Evolutionary conservation across 257 asterid species (phyloP), one percentile per base, ranked within the genome.

Genomic region (Echites panduratus): DNA sequence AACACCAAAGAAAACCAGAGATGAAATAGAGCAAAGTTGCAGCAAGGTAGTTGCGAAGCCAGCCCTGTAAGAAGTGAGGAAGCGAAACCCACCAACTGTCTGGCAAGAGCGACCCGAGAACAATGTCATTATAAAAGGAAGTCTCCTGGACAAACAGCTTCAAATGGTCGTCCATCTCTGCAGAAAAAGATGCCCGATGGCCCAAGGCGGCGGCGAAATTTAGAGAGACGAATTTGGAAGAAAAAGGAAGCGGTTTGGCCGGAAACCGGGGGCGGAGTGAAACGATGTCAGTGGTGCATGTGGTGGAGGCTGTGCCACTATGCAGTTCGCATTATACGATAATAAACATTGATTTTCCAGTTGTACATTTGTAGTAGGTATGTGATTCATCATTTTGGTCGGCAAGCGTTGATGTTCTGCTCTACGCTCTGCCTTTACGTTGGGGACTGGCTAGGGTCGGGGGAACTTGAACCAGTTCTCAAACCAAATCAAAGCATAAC

Each of bases 31-130:
- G 83, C 68, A 85, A 76, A 53, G 86, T 81, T 2, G 96, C 98
- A 8, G 94, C 98, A 70, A 88, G 82, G 87, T 78, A 87, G 86
- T 92, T 92, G 14, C 96, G 86, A 70, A 92, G 89, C 98, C 96
- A 92, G 2, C 88, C 90, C 66, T 84, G 80, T 81, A 38, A 79
- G 76, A 89, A 85, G 83, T 87, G 98, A 29, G 96, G 94, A 57
- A 92, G 84, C 5, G 84, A 79, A 20, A 66, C 57, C 89, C 85
- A 82, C 94, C 88, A 86, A 26, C 78, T 84, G 74, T 82, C 88
- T 79, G 96, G 91, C 79, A 90, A 74, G 72, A 84, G 11, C 16
- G 89, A 29, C 0, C 94, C 83, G 19, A 92, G 83, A 57, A 92
- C 96, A 75, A 92, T 76, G 83, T 82, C 73, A 81, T 88, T 92